Evolutionary conservation across 2,329 filamentous ascomycete genomes (phyloP).

Genomic region (Ciborinia camelliae): DNA sequence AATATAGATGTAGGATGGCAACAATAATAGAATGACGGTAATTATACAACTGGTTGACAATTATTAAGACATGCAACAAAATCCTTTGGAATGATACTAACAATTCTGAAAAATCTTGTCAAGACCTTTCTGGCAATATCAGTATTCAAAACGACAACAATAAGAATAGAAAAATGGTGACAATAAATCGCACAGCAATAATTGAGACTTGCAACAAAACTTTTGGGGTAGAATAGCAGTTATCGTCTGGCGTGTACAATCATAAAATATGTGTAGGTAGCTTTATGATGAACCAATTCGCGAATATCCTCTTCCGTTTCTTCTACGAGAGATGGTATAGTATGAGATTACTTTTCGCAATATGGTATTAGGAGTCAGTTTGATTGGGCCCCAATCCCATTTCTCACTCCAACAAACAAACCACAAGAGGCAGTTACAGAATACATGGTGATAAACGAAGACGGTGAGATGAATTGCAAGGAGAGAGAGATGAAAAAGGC

Average conservation of each 20-base stretch:
- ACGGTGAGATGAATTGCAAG: neutral
- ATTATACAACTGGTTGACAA: too few relatives aligned
- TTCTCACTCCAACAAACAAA: too few relatives aligned
- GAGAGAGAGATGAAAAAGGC: neutral
- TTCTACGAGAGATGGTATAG: neutral
- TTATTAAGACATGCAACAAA: too few relatives aligned
- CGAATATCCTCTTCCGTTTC: neutral
- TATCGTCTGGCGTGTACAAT: neutral
- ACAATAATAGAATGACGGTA: too few relatives aligned
- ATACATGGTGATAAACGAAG: neutral
- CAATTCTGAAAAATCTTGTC: rapidly evolving
- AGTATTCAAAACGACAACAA: neutral
- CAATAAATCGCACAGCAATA: neutral
- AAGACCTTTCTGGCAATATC: too few relatives aligned
- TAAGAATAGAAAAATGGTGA: neutral
- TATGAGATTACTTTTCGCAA: neutral
- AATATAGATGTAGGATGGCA: too few relatives aligned
- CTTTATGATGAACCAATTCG: neutral
- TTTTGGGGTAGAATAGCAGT: neutral
- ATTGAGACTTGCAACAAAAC: neutral
- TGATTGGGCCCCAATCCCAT: neutral
- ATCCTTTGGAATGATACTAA: neutral
- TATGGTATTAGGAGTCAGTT: neutral
- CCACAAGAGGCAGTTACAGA: neutral
- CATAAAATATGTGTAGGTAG: neutral